These are phyloP conservation scores for Populus hybrid DNA, from an alignment of 441 rosid species.

Conservation along the genomic window DNA sequence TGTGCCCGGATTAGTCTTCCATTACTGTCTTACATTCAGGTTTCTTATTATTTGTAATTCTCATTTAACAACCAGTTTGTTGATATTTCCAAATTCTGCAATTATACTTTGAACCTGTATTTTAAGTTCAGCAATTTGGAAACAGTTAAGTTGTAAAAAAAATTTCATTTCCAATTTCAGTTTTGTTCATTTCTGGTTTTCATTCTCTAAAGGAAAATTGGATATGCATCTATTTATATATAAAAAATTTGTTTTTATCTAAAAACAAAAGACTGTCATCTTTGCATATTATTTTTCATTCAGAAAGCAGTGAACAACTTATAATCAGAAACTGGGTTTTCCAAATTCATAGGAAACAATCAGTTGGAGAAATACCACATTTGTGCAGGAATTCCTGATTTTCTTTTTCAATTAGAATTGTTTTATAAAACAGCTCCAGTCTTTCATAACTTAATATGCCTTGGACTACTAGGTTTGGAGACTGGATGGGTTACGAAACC, in stretches of 20 bases:
- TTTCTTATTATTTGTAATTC: not conserved
- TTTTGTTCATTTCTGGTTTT: not conserved
- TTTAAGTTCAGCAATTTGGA: not conserved
- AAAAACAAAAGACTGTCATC: not conserved
- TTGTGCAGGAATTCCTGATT: not conserved
- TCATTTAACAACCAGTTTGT: not conserved
- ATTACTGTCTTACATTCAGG: not conserved
- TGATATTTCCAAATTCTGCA: not conserved
- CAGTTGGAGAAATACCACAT: not conserved
- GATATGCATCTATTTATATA: not conserved
- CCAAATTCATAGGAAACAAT: not conserved
- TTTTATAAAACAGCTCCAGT: not conserved
- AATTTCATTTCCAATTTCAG: not conserved
- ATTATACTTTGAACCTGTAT: not conserved
- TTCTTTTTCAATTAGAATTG: not conserved
- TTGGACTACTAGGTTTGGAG: not conserved
- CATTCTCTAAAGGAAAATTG: not conserved
- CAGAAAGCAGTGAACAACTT: not conserved
- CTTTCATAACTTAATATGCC: not conserved
- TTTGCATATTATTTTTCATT: not conserved
- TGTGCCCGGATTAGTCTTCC: not conserved
- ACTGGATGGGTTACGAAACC: not conserved
- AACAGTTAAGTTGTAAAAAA: not conserved
- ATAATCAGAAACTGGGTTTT: not conserved
- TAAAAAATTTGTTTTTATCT: not conserved